Conservation (phyloP, 352 stramenopile species). For the Peronospora farinosa region DNA sequence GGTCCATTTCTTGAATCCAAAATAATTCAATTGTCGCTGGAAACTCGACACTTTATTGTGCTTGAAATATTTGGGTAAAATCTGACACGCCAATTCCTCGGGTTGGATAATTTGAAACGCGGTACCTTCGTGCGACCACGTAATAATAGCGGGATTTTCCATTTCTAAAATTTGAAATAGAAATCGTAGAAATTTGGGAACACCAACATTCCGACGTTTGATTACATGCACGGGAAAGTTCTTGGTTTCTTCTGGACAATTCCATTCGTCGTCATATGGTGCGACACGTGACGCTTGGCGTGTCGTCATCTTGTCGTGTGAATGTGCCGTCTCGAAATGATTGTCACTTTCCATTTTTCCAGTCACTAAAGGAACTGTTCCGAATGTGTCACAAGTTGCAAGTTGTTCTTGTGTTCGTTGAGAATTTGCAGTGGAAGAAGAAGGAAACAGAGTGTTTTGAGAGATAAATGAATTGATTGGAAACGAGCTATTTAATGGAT, state of each 20-base stretch:
- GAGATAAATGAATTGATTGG: not conserved
- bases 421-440: not conserved
- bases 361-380: conserved; percentile 5
- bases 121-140: conserved; percentile 60
- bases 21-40: conserved; percentile 74
- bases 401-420: conserved; percentile 4
- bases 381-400: not conserved
- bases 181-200: conserved; percentile 66
- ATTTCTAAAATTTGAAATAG: conserved; percentile 66
- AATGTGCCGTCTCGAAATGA: not conserved
- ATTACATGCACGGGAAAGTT: conserved; percentile 27
- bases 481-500: no score
- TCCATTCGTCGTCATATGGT: conserved; percentile 20
- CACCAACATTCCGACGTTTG: conserved; percentile 51
- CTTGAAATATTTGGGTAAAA: conserved; percentile 72
- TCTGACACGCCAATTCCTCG: conserved; percentile 44
- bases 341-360: conserved; percentile 15
- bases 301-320: conserved; percentile 16
- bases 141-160: conserved; percentile 50
- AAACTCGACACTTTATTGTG: conserved; percentile 80
- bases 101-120: conserved; percentile 68
- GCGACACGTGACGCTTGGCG: conserved; percentile 20
- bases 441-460: conserved; percentile 1
- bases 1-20: conserved; percentile 80
- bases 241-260: conserved; percentile 4